Conservation (phyloP, 805 yeast genomes). For the Saturnispora kantuleensis region DNA sequence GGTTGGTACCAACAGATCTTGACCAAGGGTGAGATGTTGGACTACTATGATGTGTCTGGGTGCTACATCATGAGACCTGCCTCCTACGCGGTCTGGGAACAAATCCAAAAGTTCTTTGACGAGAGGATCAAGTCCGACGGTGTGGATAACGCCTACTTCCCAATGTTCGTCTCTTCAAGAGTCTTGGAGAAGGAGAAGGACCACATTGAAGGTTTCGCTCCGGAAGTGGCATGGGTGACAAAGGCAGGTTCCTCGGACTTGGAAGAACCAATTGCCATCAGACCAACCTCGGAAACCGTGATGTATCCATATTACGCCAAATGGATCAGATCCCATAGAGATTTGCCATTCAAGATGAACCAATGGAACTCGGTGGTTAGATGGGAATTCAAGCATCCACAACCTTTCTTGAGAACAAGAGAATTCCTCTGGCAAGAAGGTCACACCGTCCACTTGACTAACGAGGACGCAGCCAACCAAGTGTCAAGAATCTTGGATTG, state of each 20-base stretch:
- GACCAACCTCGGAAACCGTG: slow-evolving; percentile 99
- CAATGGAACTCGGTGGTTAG: slow-evolving; percentile 99
- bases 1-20: slow-evolving; percentile 96
- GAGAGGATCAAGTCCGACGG: slow-evolving; percentile 73
- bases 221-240: slow-evolving; percentile 99
- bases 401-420: slow-evolving; percentile 96
- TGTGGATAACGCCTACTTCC: slow-evolving; percentile 93
- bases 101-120: slow-evolving; percentile 83
- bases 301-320: slow-evolving; percentile 99
- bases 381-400: slow-evolving; percentile 99
- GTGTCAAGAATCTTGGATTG: slow-evolving; percentile 78
- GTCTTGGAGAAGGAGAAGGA: slow-evolving; percentile 97
- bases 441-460: slow-evolving; percentile 91
- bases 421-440: slow-evolving; percentile 99
- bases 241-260: slow-evolving; percentile 88
- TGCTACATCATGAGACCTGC: slow-evolving; percentile 97
- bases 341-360: slow-evolving; percentile 88
- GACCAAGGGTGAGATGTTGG: slow-evolving; percentile 96
- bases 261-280: slow-evolving; percentile 97
- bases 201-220: slow-evolving; percentile 98
- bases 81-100: slow-evolving; percentile 91
- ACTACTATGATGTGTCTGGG: slow-evolving; percentile 97
- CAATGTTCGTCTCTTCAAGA: slow-evolving; percentile 90
- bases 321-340: slow-evolving; percentile 98
- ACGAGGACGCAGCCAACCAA: slow-evolving; percentile 72